These are phyloP conservation scores for Pseudogymnoascus pannorum DNA, from an alignment of 2,329 filamentous ascomycete genomes.

Conservation along the genomic window DNA sequence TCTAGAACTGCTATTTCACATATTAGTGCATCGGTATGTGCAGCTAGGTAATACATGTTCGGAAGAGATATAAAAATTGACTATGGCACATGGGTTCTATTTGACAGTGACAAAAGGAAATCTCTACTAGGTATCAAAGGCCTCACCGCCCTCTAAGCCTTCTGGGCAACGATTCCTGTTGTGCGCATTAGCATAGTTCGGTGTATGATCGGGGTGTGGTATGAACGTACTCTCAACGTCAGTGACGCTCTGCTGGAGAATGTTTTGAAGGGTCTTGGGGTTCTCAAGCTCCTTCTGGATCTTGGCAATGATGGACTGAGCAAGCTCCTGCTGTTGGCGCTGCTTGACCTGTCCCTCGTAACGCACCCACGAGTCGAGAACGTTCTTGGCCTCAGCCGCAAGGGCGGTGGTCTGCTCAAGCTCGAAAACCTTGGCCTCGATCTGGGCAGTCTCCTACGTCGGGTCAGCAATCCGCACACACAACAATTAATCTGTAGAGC, in stretches of 20 bases:
- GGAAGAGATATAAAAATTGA: conserved; percentile 9
- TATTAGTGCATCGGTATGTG: neutral
- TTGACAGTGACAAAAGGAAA: conserved; percentile 11
- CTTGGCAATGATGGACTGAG: conserved; percentile 89
- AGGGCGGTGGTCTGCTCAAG: conserved; percentile 94
- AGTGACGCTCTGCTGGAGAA: conserved; percentile 89
- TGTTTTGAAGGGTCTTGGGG: conserved; percentile 95
- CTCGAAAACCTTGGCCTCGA: conserved; percentile 94
- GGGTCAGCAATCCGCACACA: conserved; percentile 9
- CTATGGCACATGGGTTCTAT: conserved; percentile 11
- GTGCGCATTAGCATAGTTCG: conserved; percentile 1
- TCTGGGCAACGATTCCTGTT: conserved; percentile 11
- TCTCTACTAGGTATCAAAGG: conserved; percentile 2
- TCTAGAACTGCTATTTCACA: neutral
- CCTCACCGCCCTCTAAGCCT: neutral
- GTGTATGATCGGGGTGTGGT: neutral
- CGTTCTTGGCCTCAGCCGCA: conserved; percentile 84
- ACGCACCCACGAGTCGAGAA: conserved; percentile 96
- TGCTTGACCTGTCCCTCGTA: conserved; percentile 99
- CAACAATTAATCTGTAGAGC: conserved; percentile 15
- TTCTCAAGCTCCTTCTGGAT: conserved; percentile 98
- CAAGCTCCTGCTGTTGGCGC: conserved; percentile 94
- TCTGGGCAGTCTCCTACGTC: conserved; percentile 72
- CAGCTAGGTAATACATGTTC: conserved; percentile 2
- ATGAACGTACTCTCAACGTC: conserved; percentile 82